Conservation (phyloP, 306 rosid species). For the Quillaja saponaria region DNA sequence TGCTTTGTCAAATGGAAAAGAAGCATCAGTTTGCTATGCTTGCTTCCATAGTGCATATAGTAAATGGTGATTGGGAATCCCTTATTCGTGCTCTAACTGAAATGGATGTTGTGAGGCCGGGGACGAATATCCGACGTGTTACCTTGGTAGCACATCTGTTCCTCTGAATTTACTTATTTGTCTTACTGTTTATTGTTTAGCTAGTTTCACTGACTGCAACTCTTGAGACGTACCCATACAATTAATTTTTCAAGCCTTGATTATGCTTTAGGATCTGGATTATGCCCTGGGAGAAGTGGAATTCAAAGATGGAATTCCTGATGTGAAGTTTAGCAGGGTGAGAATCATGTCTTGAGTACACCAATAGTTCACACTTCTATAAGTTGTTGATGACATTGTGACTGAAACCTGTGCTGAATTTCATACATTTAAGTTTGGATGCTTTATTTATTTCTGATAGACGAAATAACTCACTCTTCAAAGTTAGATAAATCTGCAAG, state of each 20-base stretch:
- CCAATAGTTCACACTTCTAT: constrained; percentile 20
- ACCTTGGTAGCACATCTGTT: constrained; percentile 56
- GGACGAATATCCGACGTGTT: constrained; percentile 73
- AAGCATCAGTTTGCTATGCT: constrained; percentile 93
- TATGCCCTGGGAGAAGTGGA: constrained; percentile 86
- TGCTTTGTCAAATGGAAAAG: constrained; percentile 96
- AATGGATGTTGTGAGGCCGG: constrained; percentile 90
- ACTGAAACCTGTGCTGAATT: neutral
- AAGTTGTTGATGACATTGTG: constrained; percentile 17
- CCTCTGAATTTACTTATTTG: constrained; percentile 27
- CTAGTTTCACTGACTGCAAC: too few species aligned
- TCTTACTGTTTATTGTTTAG: too few species aligned
- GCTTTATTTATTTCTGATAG: neutral
- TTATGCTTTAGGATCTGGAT: constrained; percentile 71
- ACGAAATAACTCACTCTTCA: neutral
- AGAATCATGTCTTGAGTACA: constrained; percentile 37
- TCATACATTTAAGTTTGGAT: constrained; percentile 2
- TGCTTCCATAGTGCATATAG: constrained; percentile 94
- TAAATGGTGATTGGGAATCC: constrained; percentile 94
- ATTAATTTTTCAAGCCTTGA: too few species aligned
- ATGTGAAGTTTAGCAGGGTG: constrained; percentile 94
- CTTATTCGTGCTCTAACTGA: constrained; percentile 71
- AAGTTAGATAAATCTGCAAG: constrained; percentile 1
- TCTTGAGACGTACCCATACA: too few species aligned
- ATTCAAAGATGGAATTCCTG: constrained; percentile 85